A percentile compares a stretch with the other conserved stretches of the same genome.
phyloP scores from a whole-genome alignment of 495 filamentous ascomycete species.

The Xeromyces bisporus region DNA sequence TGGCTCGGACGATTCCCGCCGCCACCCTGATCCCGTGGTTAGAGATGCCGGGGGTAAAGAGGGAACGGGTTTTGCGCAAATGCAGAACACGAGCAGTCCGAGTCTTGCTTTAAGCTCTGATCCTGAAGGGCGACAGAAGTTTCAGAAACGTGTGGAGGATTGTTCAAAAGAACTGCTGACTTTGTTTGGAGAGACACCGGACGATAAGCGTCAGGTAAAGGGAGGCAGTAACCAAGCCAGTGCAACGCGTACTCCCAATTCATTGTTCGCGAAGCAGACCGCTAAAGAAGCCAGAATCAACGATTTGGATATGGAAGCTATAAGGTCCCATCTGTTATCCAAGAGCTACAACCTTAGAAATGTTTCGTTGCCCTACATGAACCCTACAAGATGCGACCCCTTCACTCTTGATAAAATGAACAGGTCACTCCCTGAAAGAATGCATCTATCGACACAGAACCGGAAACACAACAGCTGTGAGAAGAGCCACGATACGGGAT shows the following conservation, averaged over 20 bases:
- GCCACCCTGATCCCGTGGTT: conserved; percentile 72
- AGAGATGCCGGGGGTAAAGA: conserved; percentile 55
- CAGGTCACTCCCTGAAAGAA: too few relatives aligned
- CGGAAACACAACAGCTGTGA: conserved; percentile 85
- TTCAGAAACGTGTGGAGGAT: too few relatives aligned
- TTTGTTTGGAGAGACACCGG: too few relatives aligned
- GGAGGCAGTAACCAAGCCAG: too few relatives aligned
- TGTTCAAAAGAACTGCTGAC: too few relatives aligned
- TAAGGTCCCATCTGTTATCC: conserved; percentile 11
- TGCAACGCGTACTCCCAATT: too few relatives aligned
- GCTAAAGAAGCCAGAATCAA: conserved; percentile 8
- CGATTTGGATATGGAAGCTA: conserved; percentile 6
- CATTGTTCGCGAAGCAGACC: not conserved
- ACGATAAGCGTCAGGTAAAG: too few relatives aligned
- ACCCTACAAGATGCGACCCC: conserved; percentile 3
- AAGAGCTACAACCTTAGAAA: conserved; percentile 13
- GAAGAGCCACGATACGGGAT: conserved; percentile 22
- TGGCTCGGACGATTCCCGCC: conserved; percentile 52
- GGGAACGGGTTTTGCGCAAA: conserved; percentile 35
- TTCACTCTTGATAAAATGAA: conserved; percentile 13
- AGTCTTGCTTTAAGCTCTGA: conserved; percentile 31
- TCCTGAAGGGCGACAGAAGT: too few relatives aligned
- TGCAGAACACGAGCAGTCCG: conserved; percentile 37
- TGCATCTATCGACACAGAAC: too few relatives aligned
- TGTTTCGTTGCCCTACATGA: conserved; percentile 4